phyloP scores from a whole-genome alignment of 2,329 filamentous ascomycete species.

The Fusarium gaditjirri region DNA sequence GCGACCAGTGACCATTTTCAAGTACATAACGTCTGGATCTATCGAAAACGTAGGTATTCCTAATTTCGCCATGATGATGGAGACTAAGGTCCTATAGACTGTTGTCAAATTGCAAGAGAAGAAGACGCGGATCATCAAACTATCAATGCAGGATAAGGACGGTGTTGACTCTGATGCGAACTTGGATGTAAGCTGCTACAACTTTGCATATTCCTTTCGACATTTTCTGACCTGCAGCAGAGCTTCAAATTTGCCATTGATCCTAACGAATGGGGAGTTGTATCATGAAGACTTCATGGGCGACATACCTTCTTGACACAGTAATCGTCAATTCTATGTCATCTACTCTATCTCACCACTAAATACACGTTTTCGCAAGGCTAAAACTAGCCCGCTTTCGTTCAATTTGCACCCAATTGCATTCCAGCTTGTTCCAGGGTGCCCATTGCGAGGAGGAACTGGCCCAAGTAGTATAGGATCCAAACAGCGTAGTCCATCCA shows the following conservation, averaged over 20 bases:
- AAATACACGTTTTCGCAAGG: rapidly evolving
- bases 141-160: conserved; percentile 14
- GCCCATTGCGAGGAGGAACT: neutral
- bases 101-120: conserved; percentile 2
- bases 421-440: neutral
- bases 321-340: neutral
- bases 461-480: neutral
- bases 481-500: neutral
- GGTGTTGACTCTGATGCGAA: neutral
- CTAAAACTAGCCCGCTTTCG: rapidly evolving
- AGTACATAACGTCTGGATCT: neutral
- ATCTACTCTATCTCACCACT: neutral
- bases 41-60: neutral
- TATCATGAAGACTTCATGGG: neutral
- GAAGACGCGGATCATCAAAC: conserved; percentile 3
- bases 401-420: neutral
- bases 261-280: neutral
- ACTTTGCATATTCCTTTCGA: rapidly evolving
- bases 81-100: rapidly evolving
- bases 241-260: conserved; percentile 9
- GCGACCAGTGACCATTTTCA: neutral
- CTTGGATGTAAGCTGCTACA: neutral
- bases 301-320: neutral
- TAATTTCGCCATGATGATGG: rapidly evolving
- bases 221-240: rapidly evolving